Evolutionary conservation across 75 land plant genomes (phyloP).

Genomic region (Pinus tabuliformis): DNA sequence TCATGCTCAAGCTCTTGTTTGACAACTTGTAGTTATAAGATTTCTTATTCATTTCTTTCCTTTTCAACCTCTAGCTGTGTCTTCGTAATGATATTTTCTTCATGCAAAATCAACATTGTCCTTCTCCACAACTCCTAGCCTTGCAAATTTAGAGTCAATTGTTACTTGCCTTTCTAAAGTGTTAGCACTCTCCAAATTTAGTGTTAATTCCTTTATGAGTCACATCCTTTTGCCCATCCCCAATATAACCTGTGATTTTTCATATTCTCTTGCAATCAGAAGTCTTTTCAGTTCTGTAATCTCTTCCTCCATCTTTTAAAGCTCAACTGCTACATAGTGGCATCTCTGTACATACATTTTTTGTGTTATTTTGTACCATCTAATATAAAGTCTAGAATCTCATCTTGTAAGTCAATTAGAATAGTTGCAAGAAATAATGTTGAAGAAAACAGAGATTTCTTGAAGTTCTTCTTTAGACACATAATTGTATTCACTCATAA

Average conservation of each 20-base stretch:
- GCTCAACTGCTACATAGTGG: neutral
- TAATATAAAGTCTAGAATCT: no score
- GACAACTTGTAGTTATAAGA: constrained; percentile 7
- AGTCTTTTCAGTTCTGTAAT: neutral
- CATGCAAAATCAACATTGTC: neutral
- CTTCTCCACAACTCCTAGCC: no score
- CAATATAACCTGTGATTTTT: no score
- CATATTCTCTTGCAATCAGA: constrained; percentile 15
- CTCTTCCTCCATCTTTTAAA: constrained; percentile 10
- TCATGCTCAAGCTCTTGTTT: constrained; percentile 12
- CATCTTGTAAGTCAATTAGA: no score
- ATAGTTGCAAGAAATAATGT: no score
- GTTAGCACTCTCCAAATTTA: neutral
- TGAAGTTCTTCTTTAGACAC: no score
- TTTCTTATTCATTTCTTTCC: neutral
- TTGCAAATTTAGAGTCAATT: no score
- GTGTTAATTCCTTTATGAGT: neutral
- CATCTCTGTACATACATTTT: neutral
- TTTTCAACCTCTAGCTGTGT: constrained; percentile 8
- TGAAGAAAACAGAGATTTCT: no score
- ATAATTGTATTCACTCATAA: no score
- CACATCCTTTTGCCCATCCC: neutral
- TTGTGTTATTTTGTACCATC: no score
- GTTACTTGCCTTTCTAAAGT: no score
- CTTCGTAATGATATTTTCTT: constrained; percentile 1